Evolutionary conservation across 768 basidiomycete genomes (phyloP), one percentile per base, ranked within the genome.

Genomic region (Suillus plorans): DNA sequence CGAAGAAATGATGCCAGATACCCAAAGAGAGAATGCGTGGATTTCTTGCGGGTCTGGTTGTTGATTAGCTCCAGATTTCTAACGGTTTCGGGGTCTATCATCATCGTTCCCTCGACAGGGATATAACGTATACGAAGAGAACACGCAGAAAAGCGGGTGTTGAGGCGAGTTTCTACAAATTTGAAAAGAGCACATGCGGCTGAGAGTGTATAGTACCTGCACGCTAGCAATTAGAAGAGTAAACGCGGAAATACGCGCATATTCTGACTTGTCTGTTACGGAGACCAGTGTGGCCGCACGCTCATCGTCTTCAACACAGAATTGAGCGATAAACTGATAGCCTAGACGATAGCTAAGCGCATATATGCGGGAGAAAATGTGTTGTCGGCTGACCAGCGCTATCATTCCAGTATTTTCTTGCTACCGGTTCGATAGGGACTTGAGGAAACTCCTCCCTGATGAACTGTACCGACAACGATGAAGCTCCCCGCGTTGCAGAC

Each of bases 11-110:
- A 44, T 39, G 20, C 1, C 10, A 68, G 79, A 55, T 72, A 93
- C 95, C 92, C 89, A 77, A 92, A 92, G 0, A 97, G 79, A 0
- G 92, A 93, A 74, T 93, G 87, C 2, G 80, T 71, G 0, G 88
- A 89, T 73, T 87, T 92, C 69, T 85, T 87, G 55, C 78, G 79
- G 5, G 86, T 73, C 70, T 87, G 83, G 72, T 96, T 99, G 10
- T 81, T 85, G 18, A 97, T 90, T 2, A 99, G 81, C 72, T 99
- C 97, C 7, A 99, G 83, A 73, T 97, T 95, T 49, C 85, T 85
- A 3, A 88, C 92, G 0, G 92, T 95, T 66, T 95, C 95, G 0
- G 88, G 84, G 72, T 99, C 97, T 67, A 99, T 91, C 84, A 97
- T 85, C 91, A 98, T 92, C 0, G 94, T 96, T 0, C 96, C 96